These are phyloP conservation scores for Pyrenophora graminea DNA, from an alignment of 2,329 filamentous ascomycete species.

Conservation along the genomic window DNA sequence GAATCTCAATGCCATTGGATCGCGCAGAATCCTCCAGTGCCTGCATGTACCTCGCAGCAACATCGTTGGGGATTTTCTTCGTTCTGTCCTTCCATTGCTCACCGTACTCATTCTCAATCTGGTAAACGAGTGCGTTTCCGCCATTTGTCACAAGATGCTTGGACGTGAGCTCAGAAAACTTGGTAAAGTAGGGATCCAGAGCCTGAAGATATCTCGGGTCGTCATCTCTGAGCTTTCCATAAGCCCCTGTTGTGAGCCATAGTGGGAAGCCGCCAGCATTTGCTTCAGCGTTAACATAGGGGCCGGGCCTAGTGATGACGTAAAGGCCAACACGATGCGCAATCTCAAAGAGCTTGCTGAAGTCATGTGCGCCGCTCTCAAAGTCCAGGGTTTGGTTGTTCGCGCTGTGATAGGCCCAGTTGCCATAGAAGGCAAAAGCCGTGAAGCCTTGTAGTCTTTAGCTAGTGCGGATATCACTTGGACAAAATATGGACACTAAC, in stretches of 20 bases:
- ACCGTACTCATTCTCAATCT: slow-evolving; percentile 62
- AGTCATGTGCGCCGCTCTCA: slow-evolving; percentile 58
- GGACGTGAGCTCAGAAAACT: slow-evolving; percentile 56
- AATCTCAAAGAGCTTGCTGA: slow-evolving; percentile 57
- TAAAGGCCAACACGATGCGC: slow-evolving; percentile 61
- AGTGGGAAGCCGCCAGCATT: slow-evolving; percentile 66
- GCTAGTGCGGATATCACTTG: not conserved
- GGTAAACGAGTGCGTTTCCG: slow-evolving; percentile 60
- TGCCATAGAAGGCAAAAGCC: slow-evolving; percentile 53
- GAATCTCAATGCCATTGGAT: slow-evolving; percentile 62
- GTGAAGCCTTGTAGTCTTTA: slow-evolving; percentile 48
- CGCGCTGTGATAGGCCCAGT: slow-evolving; percentile 56
- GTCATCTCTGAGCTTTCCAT: slow-evolving; percentile 59
- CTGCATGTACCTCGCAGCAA: slow-evolving; percentile 61
- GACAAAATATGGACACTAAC: not conserved
- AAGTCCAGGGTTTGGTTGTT: slow-evolving; percentile 56
- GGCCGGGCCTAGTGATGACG: slow-evolving; percentile 61
- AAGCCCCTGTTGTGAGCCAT: slow-evolving; percentile 65
- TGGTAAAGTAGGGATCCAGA: slow-evolving; percentile 59
- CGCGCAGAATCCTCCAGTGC: slow-evolving; percentile 58
- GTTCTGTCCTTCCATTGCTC: slow-evolving; percentile 46
- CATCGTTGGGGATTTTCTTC: slow-evolving; percentile 54
- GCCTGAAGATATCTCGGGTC: slow-evolving; percentile 58
- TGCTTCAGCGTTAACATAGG: slow-evolving; percentile 67
- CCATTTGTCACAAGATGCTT: slow-evolving; percentile 62